phyloP scores from a whole-genome alignment of 305 asterid genomes.

The Rubia tinctorum region DNA sequence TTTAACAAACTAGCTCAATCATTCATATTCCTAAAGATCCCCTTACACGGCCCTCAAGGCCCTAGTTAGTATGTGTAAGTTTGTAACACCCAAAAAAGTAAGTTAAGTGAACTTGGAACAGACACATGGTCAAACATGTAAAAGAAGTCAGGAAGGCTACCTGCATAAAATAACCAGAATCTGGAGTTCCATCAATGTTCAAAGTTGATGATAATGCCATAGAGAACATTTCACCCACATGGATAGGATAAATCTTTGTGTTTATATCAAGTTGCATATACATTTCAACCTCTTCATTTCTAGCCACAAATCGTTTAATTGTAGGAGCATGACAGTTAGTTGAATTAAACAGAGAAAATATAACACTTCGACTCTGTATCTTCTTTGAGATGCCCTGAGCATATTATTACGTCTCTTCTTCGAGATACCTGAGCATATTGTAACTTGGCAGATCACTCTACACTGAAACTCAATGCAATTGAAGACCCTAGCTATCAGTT shows the following conservation, averaged over 20 bases:
- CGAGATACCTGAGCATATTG: no score
- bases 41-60: not conserved
- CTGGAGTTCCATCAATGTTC: constrained; percentile 95
- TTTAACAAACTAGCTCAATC: not conserved
- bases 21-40: not conserved
- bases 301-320: constrained; percentile 73
- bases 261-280: no score
- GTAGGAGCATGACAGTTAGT: constrained; percentile 7
- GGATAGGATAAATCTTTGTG: constrained; percentile 72
- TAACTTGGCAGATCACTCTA: no score
- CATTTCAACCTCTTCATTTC: constrained; percentile 88
- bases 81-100: not conserved
- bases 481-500: no score
- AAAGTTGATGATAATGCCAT: constrained; percentile 87
- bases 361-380: no score
- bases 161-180: constrained; percentile 72
- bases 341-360: not conserved
- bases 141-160: constrained; percentile 23
- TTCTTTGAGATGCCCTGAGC: no score
- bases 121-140: not conserved
- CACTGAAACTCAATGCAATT: no score
- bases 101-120: not conserved
- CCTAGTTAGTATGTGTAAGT: not conserved
- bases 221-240: constrained; percentile 66
- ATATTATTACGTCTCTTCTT: no score